A percentile compares a stretch with the other conserved stretches of the same genome.
phyloP scores from a whole-genome alignment of 2,329 filamentous ascomycete species.

The Talaromyces pinophilus region DNA sequence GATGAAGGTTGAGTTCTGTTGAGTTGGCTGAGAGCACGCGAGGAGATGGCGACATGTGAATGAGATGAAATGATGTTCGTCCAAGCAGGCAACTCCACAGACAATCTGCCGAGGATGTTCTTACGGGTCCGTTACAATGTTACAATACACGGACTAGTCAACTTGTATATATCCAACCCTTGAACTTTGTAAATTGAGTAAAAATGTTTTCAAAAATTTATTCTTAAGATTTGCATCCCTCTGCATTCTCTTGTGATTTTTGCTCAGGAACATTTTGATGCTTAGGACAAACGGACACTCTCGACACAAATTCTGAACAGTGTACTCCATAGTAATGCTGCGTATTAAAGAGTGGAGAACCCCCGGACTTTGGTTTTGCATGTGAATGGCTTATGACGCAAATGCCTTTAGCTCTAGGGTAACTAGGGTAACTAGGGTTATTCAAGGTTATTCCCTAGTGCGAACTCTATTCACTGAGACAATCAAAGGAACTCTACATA shows the following conservation, averaged over 20 bases:
- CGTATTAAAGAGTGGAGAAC: constrained; percentile 9
- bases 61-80: not conserved
- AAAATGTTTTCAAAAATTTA: too few species aligned
- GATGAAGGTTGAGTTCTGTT: not conserved
- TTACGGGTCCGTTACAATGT: constrained; percentile 1
- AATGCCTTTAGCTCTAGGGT: not conserved
- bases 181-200: too few species aligned
- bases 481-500: not conserved
- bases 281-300: not conserved
- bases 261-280: not conserved
- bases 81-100: not conserved
- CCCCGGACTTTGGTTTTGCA: constrained; percentile 7
- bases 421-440: not conserved
- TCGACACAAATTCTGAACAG: not conserved
- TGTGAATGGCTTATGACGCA: constrained; percentile 8
- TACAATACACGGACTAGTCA: not conserved
- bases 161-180: not conserved
- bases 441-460: not conserved
- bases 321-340: not conserved
- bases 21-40: not conserved
- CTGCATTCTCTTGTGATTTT: not conserved
- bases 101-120: constrained; percentile 20
- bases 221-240: not conserved
- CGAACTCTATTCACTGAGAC: not conserved
- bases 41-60: constrained; percentile 14